These are phyloP conservation scores for Blastocladiella britannica DNA, from an alignment of 192 early-diverging fungal genomes.

Conservation along the genomic window DNA sequence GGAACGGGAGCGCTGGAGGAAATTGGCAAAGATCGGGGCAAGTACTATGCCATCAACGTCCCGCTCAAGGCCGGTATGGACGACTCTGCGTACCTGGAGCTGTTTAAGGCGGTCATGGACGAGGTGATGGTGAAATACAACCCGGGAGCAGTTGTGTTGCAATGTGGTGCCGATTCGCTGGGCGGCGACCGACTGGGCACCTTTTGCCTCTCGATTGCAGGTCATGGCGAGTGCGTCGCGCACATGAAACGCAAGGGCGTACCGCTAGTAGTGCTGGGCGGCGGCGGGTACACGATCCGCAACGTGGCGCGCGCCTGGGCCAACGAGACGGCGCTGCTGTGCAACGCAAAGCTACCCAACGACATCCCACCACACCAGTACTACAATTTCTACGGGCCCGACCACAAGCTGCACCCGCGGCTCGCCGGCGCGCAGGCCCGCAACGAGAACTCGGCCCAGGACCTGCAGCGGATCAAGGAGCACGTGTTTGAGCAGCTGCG, in stretches of 20 bases:
- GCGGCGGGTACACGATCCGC: conserved; percentile 76
- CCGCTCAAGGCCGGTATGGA: conserved; percentile 89
- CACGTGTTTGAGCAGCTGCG: conserved; percentile 70
- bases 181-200: conserved; percentile 85
- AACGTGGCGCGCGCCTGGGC: conserved; percentile 90
- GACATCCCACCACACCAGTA: background rate
- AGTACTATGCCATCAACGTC: conserved; percentile 85
- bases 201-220: conserved; percentile 84
- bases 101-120: conserved; percentile 57
- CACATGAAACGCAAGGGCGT: conserved; percentile 62
- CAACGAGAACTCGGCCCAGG: background rate
- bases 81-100: conserved; percentile 55
- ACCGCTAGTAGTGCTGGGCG: conserved; percentile 60
- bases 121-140: conserved; percentile 84
- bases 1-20: conserved; percentile 33
- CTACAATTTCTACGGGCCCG: background rate
- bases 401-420: background rate
- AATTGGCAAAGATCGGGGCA: conserved; percentile 65
- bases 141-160: conserved; percentile 77
- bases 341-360: conserved; percentile 23
- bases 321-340: conserved; percentile 70
- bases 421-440: background rate
- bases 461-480: background rate
- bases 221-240: conserved; percentile 52
- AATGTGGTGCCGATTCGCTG: conserved; percentile 93